These are phyloP conservation scores for Umbelopsis sp. DNA, from an alignment of 192 early-diverging fungal species.

Conservation along the genomic window DNA sequence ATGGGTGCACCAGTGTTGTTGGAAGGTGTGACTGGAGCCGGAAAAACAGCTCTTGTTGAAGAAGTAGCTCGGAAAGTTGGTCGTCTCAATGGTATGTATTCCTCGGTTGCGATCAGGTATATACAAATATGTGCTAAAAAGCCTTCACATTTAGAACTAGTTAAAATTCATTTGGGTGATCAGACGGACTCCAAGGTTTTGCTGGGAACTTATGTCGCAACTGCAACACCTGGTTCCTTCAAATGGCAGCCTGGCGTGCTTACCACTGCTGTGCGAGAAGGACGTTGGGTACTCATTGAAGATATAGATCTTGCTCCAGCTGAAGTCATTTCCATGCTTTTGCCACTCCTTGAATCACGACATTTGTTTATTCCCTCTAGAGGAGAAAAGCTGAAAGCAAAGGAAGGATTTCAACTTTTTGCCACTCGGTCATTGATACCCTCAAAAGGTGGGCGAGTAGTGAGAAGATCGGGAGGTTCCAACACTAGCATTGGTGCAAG, in stretches of 20 bases:
- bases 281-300: conserved; percentile 96
- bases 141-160: conserved; percentile 55
- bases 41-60: conserved; percentile 91
- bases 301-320: conserved; percentile 95
- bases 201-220: conserved; percentile 93
- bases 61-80: conserved; percentile 82
- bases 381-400: conserved; percentile 84
- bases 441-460: conserved; percentile 50
- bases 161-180: conserved; percentile 95
- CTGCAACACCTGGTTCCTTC: conserved; percentile 91
- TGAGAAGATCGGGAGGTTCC: conserved; percentile 46
- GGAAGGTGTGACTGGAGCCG: conserved; percentile 81
- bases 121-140: neutral
- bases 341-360: conserved; percentile 90
- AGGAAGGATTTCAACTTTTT: conserved; percentile 89
- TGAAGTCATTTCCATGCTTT: conserved; percentile 89
- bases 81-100: conserved; percentile 45
- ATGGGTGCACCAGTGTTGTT: conserved; percentile 86
- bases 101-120: conserved; percentile 13
- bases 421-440: conserved; percentile 74
- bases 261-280: conserved; percentile 85
- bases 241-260: conserved; percentile 94
- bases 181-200: conserved; percentile 95
- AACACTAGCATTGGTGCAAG: conserved; percentile 58
- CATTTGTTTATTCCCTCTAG: conserved; percentile 89